Conservation (phyloP, 2,329 filamentous ascomycete genomes). For the Teratosphaeria pseudoeucalypti region DNA sequence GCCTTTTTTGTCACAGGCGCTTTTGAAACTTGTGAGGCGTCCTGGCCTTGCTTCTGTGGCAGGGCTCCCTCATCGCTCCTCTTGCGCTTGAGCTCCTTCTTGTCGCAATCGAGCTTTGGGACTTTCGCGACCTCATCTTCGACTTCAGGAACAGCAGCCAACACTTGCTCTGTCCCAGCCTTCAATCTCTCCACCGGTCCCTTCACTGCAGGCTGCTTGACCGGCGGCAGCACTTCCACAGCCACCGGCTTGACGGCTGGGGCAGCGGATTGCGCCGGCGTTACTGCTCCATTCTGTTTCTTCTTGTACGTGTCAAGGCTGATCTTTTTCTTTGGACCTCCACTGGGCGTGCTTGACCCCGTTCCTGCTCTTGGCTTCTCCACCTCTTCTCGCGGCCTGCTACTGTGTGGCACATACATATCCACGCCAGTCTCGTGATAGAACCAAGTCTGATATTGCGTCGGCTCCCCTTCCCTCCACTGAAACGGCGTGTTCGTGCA, state of each 20-base stretch:
- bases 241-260: constrained; percentile 11
- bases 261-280: constrained; percentile 15
- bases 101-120: constrained; percentile 8
- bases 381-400: constrained; percentile 17
- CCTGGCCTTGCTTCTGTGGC: not conserved
- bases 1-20: constrained; percentile 2
- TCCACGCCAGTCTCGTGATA: constrained; percentile 43
- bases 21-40: not conserved
- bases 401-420: constrained; percentile 20
- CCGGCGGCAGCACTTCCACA: constrained; percentile 6
- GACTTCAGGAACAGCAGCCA: constrained; percentile 16
- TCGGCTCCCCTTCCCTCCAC: constrained; percentile 42
- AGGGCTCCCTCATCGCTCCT: constrained; percentile 4
- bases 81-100: constrained; percentile 20
- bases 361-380: constrained; percentile 23
- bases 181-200: constrained; percentile 23
- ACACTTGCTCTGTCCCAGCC: constrained; percentile 22
- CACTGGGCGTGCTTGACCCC: constrained; percentile 32
- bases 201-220: constrained; percentile 21
- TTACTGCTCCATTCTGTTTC: constrained; percentile 36
- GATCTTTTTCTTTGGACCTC: constrained; percentile 49
- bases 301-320: constrained; percentile 51
- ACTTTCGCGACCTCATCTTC: constrained; percentile 7
- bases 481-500: constrained; percentile 42
- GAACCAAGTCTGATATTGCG: constrained; percentile 54